These are phyloP conservation scores for Sophora flavescens DNA, from an alignment of 306 rosid species.

Conservation along the genomic window DNA sequence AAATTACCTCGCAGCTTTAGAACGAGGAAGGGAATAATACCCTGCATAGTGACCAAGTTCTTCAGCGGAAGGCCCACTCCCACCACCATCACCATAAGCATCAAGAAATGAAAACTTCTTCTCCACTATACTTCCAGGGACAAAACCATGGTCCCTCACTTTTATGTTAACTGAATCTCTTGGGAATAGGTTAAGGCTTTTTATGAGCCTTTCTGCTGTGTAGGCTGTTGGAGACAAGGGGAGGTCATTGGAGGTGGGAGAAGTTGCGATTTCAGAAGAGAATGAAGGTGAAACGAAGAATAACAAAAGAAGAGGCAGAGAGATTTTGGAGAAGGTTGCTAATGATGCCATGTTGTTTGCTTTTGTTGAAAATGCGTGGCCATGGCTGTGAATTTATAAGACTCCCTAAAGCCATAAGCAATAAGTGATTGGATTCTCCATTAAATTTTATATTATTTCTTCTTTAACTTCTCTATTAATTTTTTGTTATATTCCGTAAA, in stretches of 20 bases:
- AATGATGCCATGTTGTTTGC: conserved; percentile 58
- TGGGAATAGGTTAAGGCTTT: conserved; percentile 73
- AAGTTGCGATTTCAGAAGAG: conserved; percentile 28
- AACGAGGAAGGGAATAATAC: conserved; percentile 72
- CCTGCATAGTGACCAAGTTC: conserved; percentile 96
- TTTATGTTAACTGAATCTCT: conserved; percentile 57
- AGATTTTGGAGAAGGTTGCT: conserved; percentile 34
- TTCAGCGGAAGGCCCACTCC: conserved; percentile 51
- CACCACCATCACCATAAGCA: conserved; percentile 16
- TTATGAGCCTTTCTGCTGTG: conserved; percentile 71
- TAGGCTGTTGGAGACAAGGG: too few relatives aligned
- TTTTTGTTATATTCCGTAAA: neutral
- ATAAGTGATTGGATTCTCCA: neutral
- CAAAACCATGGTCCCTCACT: conserved; percentile 38
- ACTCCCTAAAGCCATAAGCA: neutral
- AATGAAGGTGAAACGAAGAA: conserved; percentile 43
- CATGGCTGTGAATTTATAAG: conserved; percentile 58
- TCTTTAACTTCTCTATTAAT: neutral
- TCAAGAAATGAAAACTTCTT: conserved; percentile 57
- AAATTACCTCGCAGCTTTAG: conserved; percentile 77
- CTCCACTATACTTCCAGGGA: conserved; percentile 62
- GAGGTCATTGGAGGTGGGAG: conserved; percentile 22
- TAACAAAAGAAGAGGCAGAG: conserved; percentile 43
- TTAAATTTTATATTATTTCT: neutral
- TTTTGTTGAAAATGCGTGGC: neutral